Base-by-base conservation (phyloP, 108 stramenopile species). In the Discostella pseudostelligera region DNA sequence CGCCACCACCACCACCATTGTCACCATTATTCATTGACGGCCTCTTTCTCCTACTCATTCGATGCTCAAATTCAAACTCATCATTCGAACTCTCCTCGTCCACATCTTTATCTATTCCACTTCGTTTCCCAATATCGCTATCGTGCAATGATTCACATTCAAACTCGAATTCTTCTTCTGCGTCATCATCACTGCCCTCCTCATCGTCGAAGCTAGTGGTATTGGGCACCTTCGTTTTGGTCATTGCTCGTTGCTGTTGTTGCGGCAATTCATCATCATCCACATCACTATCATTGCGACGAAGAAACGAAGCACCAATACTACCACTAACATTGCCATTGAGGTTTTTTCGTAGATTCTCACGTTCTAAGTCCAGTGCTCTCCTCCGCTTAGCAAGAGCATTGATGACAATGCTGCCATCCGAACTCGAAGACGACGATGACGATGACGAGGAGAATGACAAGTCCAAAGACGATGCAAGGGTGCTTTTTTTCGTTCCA, bases 161-260 rank as follows among this genome's bases (percentile, higher is more conserved):
- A 19, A 56, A 56, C 32, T 56, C 55, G 32, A 19, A 32, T 32
- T 32, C 32, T 32, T 32, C 29, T 16, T 56, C n/a, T n/a, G n/a
- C 55, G 8, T 35, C 11, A 12, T 10, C 50, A 26, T 21, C n/a
- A n/a, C n/a, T 19, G 16, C 55, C 26, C 4, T 16, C 24, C 1
- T 20, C 49, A 25, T 25, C 13, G n/a, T 54, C 53, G 53, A 28
- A 35, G 53, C 53, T 35, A 12, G 10, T 13, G 13, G 1, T 28
- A 13, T 51, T 28, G 53, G 26, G 13, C 9, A 12, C n/a, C 53
- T 9, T 6, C 26, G 53, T 13, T 28, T 28, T 54, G 26, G 53
- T 29, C 53, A n/a, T 8, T 13, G 47, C 2, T 22, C 1, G 22
- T 22, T 22, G 1, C 20, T 10, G 5, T 1, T 21, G 20, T 8